Base-by-base conservation (phyloP, 805 yeast species). In the Schizosaccharomyces cryophilus region DNA sequence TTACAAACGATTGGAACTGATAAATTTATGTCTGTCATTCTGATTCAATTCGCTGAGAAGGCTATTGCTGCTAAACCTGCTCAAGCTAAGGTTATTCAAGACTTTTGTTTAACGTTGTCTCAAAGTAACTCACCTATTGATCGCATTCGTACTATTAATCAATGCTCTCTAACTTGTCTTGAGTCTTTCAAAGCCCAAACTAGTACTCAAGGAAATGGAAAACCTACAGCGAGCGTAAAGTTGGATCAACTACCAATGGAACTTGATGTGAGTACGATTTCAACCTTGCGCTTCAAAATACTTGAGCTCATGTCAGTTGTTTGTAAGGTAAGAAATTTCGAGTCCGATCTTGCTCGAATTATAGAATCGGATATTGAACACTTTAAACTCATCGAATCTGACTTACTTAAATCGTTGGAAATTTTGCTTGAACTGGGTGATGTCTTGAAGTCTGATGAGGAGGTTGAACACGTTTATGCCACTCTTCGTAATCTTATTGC, bases 1-100 rank as follows among this genome's bases (percentile, higher is more conserved):
- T 81, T 88, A 17, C 77, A 77, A 65, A 85, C 96, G 1, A 73
- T 93, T 64, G 89, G 90, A 26, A 73, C 84, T 58, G 74, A 76
- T 7, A 72, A 75, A 59, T 80, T 95, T 1, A 75, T 89, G 64
- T 86, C 85, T 66, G 75, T 84, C 60, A 78, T 90, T 58, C 70
- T 90, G 64, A 83, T 86, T 66, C 75, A 93, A 66, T 78, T 90
- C 67, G 90, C 94, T 24, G 61, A 59, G 21, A 56, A 56, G 19
- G 29, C 21, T 17, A 21, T 30, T 29, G 58, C 21, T 7, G 35
- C 58, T 24, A 31, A 24, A 31, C 54, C 30, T 15, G 9, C 40
- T 6, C 51, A 45, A 19, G 51, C 51, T n/a, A 31, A 54, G 58
- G 17, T 29, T 38, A 15, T 54, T 29, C 47, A 56, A 9, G 60